Percentiles rank a stretch among this genome's conserved stretches.
Conservation (phyloP, 179 eudicot genomes). For the Spergularia azorica region DNA sequence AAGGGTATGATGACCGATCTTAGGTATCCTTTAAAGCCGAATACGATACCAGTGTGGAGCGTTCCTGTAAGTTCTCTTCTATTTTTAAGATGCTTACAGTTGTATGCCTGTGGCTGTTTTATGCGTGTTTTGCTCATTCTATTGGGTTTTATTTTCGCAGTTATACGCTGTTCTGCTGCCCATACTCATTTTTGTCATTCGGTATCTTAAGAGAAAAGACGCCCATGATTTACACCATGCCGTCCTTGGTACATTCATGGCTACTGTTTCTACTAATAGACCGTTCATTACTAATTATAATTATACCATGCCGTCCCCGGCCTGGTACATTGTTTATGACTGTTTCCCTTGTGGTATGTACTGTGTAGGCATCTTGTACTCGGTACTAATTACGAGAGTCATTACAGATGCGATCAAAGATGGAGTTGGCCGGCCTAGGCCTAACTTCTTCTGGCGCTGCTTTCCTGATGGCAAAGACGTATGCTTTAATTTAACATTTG, state of each 20-base stretch:
- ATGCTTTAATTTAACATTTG: neutral
- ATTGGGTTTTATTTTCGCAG: constrained; percentile 23
- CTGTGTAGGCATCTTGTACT: constrained; percentile 45
- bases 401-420: constrained; percentile 52
- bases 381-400: constrained; percentile 52
- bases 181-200: constrained; percentile 29
- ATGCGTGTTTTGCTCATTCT: too few relatives aligned
- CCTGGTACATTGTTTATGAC: too few relatives aligned
- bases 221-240: constrained; percentile 47
- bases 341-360: neutral
- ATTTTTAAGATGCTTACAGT: too few relatives aligned
- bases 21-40: constrained; percentile 43
- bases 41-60: constrained; percentile 50
- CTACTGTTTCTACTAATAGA: neutral
- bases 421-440: constrained; percentile 60
- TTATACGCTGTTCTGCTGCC: constrained; percentile 51
- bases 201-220: constrained; percentile 37
- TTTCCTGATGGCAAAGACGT: constrained; percentile 61
- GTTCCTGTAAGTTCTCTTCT: constrained; percentile 45
- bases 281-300: neutral
- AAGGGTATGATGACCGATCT: constrained; percentile 56
- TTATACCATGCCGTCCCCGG: too few relatives aligned
- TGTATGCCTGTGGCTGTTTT: too few relatives aligned
- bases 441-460: constrained; percentile 61
- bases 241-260: constrained; percentile 27